Base-by-base conservation (phyloP, 1,284 basidiomycete genomes). In the Tilletia walkeri region DNA sequence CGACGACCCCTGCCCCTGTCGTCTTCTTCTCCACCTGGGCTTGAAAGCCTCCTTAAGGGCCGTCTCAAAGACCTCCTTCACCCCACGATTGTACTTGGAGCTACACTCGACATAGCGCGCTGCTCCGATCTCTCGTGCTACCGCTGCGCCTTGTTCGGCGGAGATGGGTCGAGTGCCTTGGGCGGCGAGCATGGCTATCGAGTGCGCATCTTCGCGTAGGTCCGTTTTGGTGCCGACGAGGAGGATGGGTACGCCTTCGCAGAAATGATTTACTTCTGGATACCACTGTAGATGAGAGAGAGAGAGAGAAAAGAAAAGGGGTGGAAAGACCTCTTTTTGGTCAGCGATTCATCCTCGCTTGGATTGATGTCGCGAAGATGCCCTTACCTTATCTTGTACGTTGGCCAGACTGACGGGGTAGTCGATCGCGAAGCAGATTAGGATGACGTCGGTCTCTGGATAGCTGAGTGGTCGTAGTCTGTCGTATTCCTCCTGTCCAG, bases 401-500 rank as follows among this genome's bases (percentile, higher is more conserved):
- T 99, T 99, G 66, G 88, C 90, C 63, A 98, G 87, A 85, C 92
- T 94, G 63, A 91, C 91, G n/a, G 95, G 92, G 82, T 94, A 96
- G 87, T 98, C 95, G 85, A 97, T 88, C 12, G 94, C 95, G 86
- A 98, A 99, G 49, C 97, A 94, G 79, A 98, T 92, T 75, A 98
- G 89, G 78, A 99, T 95, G 69, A 98, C 93, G 84, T 97, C 90
- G 86, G 91, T 94, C 84, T 97, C 95, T 48, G 95, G 94, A 82
- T 98, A 98, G 84, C 92, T 94, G 72, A 99, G 87, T 36, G 95
- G 95, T 75, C 95, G 88, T 75, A 98, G 87, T 74, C 95, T 88
- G 84, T 98, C 95, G 85, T 97, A 98, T 86, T 98, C 95, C 86
- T 98, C 95, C 85, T 98, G 95, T 20, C 95, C 95, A 4, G 95